Evolutionary conservation across 768 basidiomycete species (phyloP).

Genomic region (Pisolithus orientalis): DNA sequence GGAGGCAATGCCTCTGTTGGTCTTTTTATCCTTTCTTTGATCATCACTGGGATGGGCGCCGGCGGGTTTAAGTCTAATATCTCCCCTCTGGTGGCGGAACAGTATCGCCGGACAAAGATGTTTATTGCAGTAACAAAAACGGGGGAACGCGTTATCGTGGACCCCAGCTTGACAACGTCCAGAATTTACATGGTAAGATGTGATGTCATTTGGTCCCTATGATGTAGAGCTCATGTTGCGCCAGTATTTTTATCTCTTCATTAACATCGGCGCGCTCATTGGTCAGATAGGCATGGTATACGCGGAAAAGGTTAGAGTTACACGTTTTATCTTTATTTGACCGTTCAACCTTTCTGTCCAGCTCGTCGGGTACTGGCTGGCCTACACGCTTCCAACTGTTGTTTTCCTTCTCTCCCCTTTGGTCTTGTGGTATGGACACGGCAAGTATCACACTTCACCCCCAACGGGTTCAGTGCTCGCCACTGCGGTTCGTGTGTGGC

Average conservation of each 20-base stretch:
- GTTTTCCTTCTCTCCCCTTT: conserved; percentile 50
- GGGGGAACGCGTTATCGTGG: conserved; percentile 72
- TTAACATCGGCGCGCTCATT: too few species aligned
- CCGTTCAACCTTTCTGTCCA: conserved; percentile 11
- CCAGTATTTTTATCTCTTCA: too few species aligned
- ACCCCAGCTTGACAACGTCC: conserved; percentile 60
- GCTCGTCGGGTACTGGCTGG: conserved; percentile 61
- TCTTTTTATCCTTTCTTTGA: conserved; percentile 50
- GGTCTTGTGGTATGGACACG: too few species aligned
- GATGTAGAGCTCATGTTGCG: neutral
- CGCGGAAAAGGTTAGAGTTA: conserved; percentile 25
- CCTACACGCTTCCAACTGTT: conserved; percentile 55
- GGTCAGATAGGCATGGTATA: too few species aligned
- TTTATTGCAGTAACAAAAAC: conserved; percentile 21
- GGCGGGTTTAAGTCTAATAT: conserved; percentile 76
- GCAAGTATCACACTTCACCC: too few species aligned
- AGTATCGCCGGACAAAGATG: too few species aligned
- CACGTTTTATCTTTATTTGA: neutral
- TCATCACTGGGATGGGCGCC: conserved; percentile 53
- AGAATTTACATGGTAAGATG: conserved; percentile 64
- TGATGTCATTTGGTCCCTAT: neutral
- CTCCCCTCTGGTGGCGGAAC: conserved; percentile 74
- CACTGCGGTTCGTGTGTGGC: too few species aligned
- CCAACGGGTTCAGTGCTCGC: too few species aligned
- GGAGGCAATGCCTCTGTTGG: conserved; percentile 38